phyloP scores from a whole-genome alignment of 2,329 filamentous ascomycete species.

The Myriosclerotinia duriaeana region DNA sequence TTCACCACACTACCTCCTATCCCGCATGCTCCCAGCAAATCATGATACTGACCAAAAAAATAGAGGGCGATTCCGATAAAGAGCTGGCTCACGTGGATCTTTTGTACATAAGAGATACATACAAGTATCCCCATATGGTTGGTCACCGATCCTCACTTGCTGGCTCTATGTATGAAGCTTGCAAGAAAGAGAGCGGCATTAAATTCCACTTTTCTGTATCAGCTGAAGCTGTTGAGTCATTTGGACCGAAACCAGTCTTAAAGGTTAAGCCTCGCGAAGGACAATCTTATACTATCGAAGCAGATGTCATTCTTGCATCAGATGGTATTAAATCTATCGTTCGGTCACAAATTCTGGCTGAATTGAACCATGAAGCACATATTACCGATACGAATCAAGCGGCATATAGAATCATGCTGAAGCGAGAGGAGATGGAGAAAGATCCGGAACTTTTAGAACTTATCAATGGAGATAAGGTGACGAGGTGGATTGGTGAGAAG shows the following conservation, averaged over 20 bases:
- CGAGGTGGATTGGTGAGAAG: slow-evolving; percentile 73
- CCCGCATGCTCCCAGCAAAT: background rate
- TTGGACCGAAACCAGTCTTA: slow-evolving; percentile 59
- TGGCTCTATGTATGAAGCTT: slow-evolving; percentile 67
- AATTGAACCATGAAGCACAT: slow-evolving; percentile 46
- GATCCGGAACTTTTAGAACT: slow-evolving; percentile 61
- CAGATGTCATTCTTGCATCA: slow-evolving; percentile 53
- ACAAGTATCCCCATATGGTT: slow-evolving; percentile 62
- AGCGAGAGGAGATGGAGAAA: slow-evolving; percentile 62
- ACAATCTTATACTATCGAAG: slow-evolving; percentile 50
- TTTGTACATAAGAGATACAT: slow-evolving; percentile 62
- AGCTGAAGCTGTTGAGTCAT: slow-evolving; percentile 57
- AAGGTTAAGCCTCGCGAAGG: slow-evolving; percentile 57
- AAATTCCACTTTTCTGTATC: slow-evolving; percentile 66
- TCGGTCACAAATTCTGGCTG: slow-evolving; percentile 54
- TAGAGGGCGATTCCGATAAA: slow-evolving; percentile 64
- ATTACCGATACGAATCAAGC: slow-evolving; percentile 72
- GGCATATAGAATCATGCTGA: slow-evolving; percentile 76
- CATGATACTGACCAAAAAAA: background rate
- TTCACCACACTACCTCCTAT: background rate
- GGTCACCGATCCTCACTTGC: slow-evolving; percentile 74
- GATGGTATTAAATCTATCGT: slow-evolving; percentile 57
- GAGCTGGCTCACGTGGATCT: slow-evolving; percentile 72
- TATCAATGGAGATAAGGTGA: slow-evolving; percentile 64
- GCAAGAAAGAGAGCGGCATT: slow-evolving; percentile 60